Evolutionary conservation across 805 yeast genomes (phyloP).

Genomic region (Metschnikowia lochheadii): DNA sequence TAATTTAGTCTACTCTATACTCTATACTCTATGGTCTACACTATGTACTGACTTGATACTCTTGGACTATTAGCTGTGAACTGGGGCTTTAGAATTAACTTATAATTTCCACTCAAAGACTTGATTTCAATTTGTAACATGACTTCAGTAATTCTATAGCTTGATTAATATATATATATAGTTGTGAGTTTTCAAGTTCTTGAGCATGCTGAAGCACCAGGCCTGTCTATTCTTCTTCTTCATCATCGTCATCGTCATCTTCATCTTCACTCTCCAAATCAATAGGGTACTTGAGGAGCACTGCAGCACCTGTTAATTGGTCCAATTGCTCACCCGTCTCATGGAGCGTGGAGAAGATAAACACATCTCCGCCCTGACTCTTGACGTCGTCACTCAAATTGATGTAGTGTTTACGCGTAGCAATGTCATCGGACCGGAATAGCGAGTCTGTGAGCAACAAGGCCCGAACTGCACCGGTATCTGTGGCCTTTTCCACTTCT

Average conservation of each 20-base stretch:
- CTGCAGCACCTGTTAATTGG: conserved; percentile 88
- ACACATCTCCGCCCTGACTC: conserved; percentile 69
- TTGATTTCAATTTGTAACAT: no score
- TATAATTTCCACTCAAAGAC: no score
- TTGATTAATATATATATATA: no score
- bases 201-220: no score
- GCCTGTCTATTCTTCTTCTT: conserved; percentile 12
- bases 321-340: conserved; percentile 87
- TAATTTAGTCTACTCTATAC: no score
- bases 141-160: no score
- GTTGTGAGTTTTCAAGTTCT: no score
- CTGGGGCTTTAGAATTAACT: no score
- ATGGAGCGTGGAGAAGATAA: conserved; percentile 78
- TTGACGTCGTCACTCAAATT: conserved; percentile 64
- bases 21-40: no score
- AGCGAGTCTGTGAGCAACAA: conserved; percentile 76
- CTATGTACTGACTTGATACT: no score
- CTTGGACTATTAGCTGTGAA: no score
- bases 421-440: conserved; percentile 72
- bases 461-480: conserved; percentile 70
- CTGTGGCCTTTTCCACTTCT: conserved; percentile 71
- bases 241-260: conserved; percentile 48
- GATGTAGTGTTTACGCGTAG: conserved; percentile 63
- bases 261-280: conserved; percentile 71
- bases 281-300: conserved; percentile 75